phyloP scores from a whole-genome alignment of 345 rosid species.

The Citrus hindsii region DNA sequence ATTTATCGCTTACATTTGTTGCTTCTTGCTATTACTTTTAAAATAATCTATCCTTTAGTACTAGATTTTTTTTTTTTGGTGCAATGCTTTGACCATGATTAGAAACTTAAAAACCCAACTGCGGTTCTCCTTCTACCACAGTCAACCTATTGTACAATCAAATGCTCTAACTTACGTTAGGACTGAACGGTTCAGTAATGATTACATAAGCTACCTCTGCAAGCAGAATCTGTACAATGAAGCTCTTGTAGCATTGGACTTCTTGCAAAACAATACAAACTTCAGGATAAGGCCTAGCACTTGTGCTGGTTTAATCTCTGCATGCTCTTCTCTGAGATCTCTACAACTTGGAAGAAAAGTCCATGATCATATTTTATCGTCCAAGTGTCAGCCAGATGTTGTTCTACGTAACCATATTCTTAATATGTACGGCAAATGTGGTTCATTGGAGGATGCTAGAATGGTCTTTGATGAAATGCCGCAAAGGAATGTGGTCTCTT shows the following conservation, averaged over 20 bases:
- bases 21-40: background rate
- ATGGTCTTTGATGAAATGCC: no score
- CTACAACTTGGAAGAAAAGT: no score
- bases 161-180: conserved; percentile 12
- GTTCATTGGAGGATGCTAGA: no score
- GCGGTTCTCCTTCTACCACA: background rate
- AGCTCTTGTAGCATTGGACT: conserved; percentile 49
- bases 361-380: no score
- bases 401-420: no score
- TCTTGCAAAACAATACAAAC: conserved; percentile 24
- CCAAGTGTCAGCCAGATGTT: no score
- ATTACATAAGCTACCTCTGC: conserved; percentile 41
- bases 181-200: conserved; percentile 37
- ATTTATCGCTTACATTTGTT: no score
- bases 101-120: background rate
- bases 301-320: background rate
- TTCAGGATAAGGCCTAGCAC: conserved; percentile 29
- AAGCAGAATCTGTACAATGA: conserved; percentile 32
- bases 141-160: background rate
- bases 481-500: no score
- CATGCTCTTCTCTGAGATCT: no score
- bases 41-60: background rate
- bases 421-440: no score
- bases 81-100: background rate
- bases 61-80: background rate